Conservation (phyloP, 2,329 filamentous ascomycete species). For the Cyclaneusma minus region DNA sequence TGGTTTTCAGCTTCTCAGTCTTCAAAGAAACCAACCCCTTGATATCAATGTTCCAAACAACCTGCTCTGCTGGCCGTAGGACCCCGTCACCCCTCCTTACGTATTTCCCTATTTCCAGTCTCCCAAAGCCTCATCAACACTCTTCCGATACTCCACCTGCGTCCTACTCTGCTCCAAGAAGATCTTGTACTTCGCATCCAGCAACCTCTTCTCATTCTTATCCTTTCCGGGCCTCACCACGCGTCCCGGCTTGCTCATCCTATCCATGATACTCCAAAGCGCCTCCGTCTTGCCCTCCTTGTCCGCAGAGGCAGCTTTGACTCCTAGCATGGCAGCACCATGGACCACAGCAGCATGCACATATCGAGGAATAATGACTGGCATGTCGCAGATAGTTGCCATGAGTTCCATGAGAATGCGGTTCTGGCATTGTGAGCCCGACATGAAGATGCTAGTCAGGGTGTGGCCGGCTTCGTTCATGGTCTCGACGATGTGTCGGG, state of each 20-base stretch:
- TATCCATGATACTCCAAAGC: constrained; percentile 93
- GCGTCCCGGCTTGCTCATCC: constrained; percentile 87
- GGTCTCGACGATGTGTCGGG: constrained; percentile 80
- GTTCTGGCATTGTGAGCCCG: constrained; percentile 94
- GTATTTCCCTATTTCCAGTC: constrained; percentile 20
- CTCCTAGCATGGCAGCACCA: constrained; percentile 95
- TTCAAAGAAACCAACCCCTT: no score
- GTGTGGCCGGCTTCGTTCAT: constrained; percentile 87
- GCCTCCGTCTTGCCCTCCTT: constrained; percentile 66
- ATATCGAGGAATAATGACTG: constrained; percentile 84
- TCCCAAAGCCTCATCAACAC: constrained; percentile 49
- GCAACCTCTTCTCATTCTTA: constrained; percentile 57
- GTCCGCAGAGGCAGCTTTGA: constrained; percentile 83
- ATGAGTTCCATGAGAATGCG: constrained; percentile 81
- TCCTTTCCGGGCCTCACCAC: constrained; percentile 63
- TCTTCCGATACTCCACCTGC: constrained; percentile 68
- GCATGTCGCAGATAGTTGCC: constrained; percentile 80
- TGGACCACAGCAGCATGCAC: constrained; percentile 93
- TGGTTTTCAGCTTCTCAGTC: no score
- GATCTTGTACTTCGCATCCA: constrained; percentile 86
- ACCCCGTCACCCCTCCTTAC: neutral
- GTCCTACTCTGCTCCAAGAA: constrained; percentile 84
- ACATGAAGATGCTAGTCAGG: constrained; percentile 96
- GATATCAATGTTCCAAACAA: no score
- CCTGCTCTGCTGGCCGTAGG: no score